Evolutionary conservation across 495 filamentous ascomycete genomes (phyloP).

Genomic region (Alectoria sarmentosa): DNA sequence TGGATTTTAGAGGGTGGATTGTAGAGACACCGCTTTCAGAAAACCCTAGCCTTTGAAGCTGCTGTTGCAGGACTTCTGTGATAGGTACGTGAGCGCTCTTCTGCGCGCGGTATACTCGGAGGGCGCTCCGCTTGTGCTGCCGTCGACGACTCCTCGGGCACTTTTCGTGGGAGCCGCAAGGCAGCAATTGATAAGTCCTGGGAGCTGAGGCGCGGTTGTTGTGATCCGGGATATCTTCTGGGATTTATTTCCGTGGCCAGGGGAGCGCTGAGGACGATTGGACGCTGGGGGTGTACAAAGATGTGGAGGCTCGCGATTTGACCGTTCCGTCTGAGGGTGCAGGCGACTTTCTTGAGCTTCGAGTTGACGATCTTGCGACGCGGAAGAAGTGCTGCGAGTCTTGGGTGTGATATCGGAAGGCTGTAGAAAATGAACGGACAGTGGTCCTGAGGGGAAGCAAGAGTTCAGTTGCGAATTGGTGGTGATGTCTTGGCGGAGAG

Average conservation of each 20-base stretch:
- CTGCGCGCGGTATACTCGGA: not conserved
- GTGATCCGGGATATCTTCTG: not conserved
- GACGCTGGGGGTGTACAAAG: not conserved
- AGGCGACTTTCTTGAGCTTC: not conserved
- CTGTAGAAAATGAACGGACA: not conserved
- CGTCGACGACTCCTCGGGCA: not conserved
- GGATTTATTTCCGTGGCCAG: not conserved
- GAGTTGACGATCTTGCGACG: not conserved
- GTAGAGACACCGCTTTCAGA: too few relatives aligned
- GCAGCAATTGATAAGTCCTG: not conserved
- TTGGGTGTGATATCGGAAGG: not conserved
- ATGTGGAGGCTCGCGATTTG: slow-evolving; percentile 12
- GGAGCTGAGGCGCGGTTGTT: not conserved
- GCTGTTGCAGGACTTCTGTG: not conserved
- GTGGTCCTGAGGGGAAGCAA: not conserved
- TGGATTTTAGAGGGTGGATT: too few relatives aligned
- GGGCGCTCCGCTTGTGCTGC: not conserved
- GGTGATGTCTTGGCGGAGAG: slow-evolving; percentile 9
- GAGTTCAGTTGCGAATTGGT: not conserved
- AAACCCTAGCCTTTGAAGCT: not conserved
- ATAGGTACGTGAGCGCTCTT: not conserved
- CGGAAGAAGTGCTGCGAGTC: not conserved
- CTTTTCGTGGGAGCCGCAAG: not conserved
- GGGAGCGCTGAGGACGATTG: not conserved
- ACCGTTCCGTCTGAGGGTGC: not conserved